These are phyloP conservation scores for Polygonum aviculare DNA, from an alignment of 148 eudicot species.

Conservation along the genomic window DNA sequence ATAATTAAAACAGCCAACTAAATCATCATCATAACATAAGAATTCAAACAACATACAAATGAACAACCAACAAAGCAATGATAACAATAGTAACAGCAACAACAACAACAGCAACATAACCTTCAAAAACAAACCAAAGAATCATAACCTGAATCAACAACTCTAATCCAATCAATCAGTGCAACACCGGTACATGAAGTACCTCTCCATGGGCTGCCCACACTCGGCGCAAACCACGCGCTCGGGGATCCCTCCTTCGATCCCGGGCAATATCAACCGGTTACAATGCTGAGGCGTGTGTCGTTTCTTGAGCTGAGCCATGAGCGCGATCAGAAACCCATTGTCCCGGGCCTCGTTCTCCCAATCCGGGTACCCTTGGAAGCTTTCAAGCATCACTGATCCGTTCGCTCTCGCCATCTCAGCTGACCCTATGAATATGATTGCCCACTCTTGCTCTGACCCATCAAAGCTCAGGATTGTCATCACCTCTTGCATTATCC, in stretches of 20 bases:
- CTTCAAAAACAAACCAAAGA: background rate
- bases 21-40: background rate
- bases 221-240: constrained; percentile 71
- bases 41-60: background rate
- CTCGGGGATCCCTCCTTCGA: constrained; percentile 41
- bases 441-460: constrained; percentile 75
- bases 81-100: background rate
- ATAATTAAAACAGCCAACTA: background rate
- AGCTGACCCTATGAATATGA: constrained; percentile 39
- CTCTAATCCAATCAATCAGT: constrained; percentile 31
- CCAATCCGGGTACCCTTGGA: constrained; percentile 41
- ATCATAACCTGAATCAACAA: background rate
- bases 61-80: background rate
- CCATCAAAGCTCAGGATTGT: constrained; percentile 63
- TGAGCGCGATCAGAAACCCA: constrained; percentile 56
- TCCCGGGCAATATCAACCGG: constrained; percentile 67
- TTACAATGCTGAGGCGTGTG: constrained; percentile 78
- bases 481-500: constrained; percentile 54
- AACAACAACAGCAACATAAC: background rate
- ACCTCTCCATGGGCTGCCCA: constrained; percentile 75
- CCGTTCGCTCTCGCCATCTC: constrained; percentile 54
- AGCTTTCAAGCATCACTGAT: constrained; percentile 24
- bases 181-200: constrained; percentile 89
- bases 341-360: constrained; percentile 28
- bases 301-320: constrained; percentile 28